Evolutionary conservation across 176 grass and related monocot species (phyloP).

Genomic region (Tuctoria greenei): DNA sequence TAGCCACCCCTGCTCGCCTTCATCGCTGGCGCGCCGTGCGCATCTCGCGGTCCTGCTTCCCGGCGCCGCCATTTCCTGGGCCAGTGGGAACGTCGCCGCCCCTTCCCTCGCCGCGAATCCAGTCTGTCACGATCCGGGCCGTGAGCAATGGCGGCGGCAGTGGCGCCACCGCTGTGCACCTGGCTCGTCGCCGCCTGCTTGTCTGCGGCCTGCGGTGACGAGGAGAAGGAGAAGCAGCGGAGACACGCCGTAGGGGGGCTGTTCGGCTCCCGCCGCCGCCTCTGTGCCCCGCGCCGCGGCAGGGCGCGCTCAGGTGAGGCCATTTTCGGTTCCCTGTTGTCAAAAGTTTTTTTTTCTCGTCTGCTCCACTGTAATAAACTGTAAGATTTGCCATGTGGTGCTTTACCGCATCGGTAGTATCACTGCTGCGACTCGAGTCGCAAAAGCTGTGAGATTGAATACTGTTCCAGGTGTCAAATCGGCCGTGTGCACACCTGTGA

Average conservation of each 20-base stretch:
- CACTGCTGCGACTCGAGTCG: background rate
- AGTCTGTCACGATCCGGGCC: conserved; percentile 28
- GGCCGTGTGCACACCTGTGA: background rate
- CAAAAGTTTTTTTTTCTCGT: background rate
- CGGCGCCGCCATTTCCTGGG: conserved; percentile 16
- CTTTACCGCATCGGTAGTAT: background rate
- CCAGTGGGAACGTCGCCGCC: conserved; percentile 17
- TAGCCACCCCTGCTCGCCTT: background rate
- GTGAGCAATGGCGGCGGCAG: conserved; percentile 45
- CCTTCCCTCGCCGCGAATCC: background rate
- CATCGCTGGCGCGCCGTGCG: conserved; percentile 4
- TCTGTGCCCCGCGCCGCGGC: conserved; percentile 34
- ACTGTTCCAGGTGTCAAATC: background rate
- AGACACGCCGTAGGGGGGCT: conserved; percentile 24
- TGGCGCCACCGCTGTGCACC: conserved; percentile 76
- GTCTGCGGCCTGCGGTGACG: conserved; percentile 55
- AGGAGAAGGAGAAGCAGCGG: conserved; percentile 38
- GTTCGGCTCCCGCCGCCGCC: conserved; percentile 40
- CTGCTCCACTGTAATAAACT: background rate
- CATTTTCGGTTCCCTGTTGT: background rate
- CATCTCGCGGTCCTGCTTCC: conserved; percentile 39
- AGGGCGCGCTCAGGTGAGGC: conserved; percentile 45
- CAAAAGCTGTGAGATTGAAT: background rate
- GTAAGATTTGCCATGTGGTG: background rate
- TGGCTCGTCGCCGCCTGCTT: conserved; percentile 79